phyloP scores from a whole-genome alignment of 495 filamentous ascomycete genomes.

The Lineolata rhizophorae region DNA sequence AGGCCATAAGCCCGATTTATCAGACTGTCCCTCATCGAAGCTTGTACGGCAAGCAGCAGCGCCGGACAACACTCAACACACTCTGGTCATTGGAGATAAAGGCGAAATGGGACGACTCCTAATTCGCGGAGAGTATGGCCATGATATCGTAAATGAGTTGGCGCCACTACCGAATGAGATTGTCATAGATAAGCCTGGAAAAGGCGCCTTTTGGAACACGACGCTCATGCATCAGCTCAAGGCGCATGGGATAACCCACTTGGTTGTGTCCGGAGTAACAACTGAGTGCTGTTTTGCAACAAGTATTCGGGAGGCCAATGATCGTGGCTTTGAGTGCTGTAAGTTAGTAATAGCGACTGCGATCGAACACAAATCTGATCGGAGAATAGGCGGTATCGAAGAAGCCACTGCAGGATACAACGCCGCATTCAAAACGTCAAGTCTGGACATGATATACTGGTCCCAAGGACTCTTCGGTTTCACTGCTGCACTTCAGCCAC shows the following conservation, averaged over 20 bases:
- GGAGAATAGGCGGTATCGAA: slow-evolving; percentile 19
- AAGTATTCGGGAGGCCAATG: slow-evolving; percentile 15
- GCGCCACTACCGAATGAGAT: slow-evolving; percentile 13
- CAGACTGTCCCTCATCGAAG: slow-evolving; percentile 29
- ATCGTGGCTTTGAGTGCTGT: slow-evolving; percentile 17
- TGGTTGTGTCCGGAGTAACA: slow-evolving; percentile 15
- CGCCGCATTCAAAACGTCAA: slow-evolving; percentile 17
- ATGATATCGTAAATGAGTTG: slow-evolving; percentile 16
- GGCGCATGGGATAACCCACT: slow-evolving; percentile 14
- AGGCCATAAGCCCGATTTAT: slow-evolving; percentile 26
- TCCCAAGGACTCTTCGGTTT: slow-evolving; percentile 30
- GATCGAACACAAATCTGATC: slow-evolving; percentile 1
- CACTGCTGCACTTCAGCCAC: slow-evolving; percentile 17
- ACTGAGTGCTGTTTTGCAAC: slow-evolving; percentile 17
- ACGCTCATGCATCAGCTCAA: slow-evolving; percentile 14
- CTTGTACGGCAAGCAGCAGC: slow-evolving; percentile 22
- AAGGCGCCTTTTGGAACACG: slow-evolving; percentile 17
- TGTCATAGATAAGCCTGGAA: slow-evolving; percentile 17
- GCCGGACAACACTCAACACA: slow-evolving; percentile 20
- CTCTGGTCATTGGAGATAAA: slow-evolving; percentile 26
- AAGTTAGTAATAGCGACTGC: too few relatives aligned
- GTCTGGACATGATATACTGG: slow-evolving; percentile 24
- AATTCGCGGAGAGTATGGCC: slow-evolving; percentile 19
- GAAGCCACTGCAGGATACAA: slow-evolving; percentile 26
- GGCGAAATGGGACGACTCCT: slow-evolving; percentile 15